Conservation (phyloP, 2,329 filamentous ascomycete species). For the Blastomyces parvus region DNA sequence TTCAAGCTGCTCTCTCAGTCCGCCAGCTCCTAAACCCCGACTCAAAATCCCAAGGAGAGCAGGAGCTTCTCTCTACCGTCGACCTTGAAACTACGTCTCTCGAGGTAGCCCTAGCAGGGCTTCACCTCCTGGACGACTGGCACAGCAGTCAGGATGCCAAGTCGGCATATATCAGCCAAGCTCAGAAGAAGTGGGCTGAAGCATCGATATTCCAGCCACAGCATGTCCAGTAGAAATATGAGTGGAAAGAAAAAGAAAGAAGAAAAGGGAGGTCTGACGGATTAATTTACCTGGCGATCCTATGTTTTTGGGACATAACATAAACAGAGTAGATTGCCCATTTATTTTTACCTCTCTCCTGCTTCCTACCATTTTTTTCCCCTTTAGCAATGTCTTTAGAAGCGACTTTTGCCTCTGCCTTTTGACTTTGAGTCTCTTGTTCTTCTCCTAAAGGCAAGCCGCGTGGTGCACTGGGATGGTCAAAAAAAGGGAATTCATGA, state of each 20-base stretch:
- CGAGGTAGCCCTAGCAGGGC: slow-evolving; percentile 48
- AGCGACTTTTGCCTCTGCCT: neutral
- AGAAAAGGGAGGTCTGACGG: neutral
- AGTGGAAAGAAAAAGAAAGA: neutral
- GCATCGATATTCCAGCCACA: slow-evolving; percentile 27
- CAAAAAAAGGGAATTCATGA: slow-evolving; percentile 3
- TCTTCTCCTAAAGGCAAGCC: neutral
- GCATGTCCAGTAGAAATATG: neutral
- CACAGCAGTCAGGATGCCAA: slow-evolving; percentile 41
- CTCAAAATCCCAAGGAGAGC: slow-evolving; percentile 49
- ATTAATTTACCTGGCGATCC: neutral
- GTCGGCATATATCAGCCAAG: slow-evolving; percentile 40
- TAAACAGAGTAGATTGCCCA: neutral
- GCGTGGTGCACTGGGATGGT: neutral
- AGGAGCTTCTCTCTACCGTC: slow-evolving; percentile 53
- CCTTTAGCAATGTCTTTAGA: neutral
- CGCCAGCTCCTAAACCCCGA: slow-evolving; percentile 50
- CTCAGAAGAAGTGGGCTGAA: slow-evolving; percentile 33
- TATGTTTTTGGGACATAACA: neutral
- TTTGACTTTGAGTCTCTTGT: neutral
- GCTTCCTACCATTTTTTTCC: too few relatives aligned
- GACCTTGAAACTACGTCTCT: slow-evolving; percentile 44
- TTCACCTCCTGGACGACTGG: slow-evolving; percentile 45
- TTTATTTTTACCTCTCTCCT: neutral
- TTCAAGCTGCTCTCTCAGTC: slow-evolving; percentile 54